phyloP scores from a whole-genome alignment of 768 basidiomycete genomes.

The Inosperma sp. region DNA sequence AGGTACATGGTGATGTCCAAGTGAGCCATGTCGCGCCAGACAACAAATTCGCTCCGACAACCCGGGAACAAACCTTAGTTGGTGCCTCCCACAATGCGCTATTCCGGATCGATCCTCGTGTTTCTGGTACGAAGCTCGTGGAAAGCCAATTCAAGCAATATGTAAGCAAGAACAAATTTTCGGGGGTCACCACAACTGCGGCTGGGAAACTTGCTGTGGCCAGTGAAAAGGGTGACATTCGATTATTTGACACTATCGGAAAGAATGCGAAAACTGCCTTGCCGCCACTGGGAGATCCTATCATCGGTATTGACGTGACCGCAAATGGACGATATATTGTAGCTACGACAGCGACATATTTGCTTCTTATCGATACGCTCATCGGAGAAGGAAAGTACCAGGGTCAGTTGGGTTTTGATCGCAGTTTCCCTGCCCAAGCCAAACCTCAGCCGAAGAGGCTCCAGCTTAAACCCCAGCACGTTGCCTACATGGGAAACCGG shows the following conservation, averaged over 20 bases:
- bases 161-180: conserved; percentile 91
- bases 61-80: conserved; percentile 87
- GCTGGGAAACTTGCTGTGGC: conserved; percentile 86
- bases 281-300: conserved; percentile 92
- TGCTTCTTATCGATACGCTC: conserved; percentile 90
- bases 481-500: conserved; percentile 87
- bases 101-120: conserved; percentile 96
- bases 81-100: conserved; percentile 92
- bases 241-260: conserved; percentile 91
- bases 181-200: conserved; percentile 84
- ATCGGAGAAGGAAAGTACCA: conserved; percentile 88
- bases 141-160: conserved; percentile 97
- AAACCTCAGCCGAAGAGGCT: conserved; percentile 90
- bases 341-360: conserved; percentile 91
- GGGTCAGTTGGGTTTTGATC: conserved; percentile 84
- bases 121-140: conserved; percentile 89
- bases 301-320: conserved; percentile 90
- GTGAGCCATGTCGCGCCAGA: conserved; percentile 91
- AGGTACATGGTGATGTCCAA: conserved; percentile 83
- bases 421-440: conserved; percentile 89
- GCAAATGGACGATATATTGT: conserved; percentile 93
- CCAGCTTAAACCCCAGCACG: conserved; percentile 85
- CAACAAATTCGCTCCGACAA: conserved; percentile 92
- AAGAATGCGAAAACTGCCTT: conserved; percentile 99
- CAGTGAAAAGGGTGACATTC: conserved; percentile 94